Base-by-base conservation (phyloP, 169 alveolate genomes). In the Plasmodium relictum region DNA sequence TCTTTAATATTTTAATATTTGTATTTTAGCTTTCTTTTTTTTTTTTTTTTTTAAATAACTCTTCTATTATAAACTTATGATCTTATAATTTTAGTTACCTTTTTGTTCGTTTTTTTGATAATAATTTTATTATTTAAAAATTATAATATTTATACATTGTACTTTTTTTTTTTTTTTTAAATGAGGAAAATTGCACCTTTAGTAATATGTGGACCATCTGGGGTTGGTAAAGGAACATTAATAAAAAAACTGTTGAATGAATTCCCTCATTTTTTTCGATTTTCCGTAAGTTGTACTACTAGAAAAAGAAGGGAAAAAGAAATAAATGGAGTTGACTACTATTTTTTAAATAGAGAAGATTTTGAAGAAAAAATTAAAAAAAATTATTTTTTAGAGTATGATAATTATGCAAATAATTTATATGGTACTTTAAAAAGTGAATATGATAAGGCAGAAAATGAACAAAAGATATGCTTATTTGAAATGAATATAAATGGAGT, bases 181-280 rank as follows among this genome's bases (percentile, higher is more conserved):
- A 56, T 76, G 73, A n/a, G 8, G 44, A 68, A 63, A 14, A 66
- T 58, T 44, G 92, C 92, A 12, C 96, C 97, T 31, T 74, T 97
- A 18, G 96, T 96, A 9, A 83, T 97, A 3, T 95, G 95, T 14
- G 99, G 99, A 31, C 98, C 99, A 12, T 95, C 98, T 6, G 99
- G 99, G n/a, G 98, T 95, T 16, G 99, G 99, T 54, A 97, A 97
- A 93, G 96, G 97, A 7, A 97, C 98, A 0, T 83, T 97, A 16
- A 86, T 95, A 16, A 68, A 63, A 6, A 88, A 65, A 58, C 73
- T 97, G n/a, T 37, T 93, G 22, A 66, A 74, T 10, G 93, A 95
- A 26, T 95, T 91, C 70, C 90, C 95, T 10, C 71, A 89, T 16
- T 16, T 63, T 12, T 94, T 97, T 89, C 95, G 90, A 16, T 89